These are phyloP conservation scores for Capronia americana DNA, from an alignment of 2,329 filamentous ascomycete species.

Conservation along the genomic window DNA sequence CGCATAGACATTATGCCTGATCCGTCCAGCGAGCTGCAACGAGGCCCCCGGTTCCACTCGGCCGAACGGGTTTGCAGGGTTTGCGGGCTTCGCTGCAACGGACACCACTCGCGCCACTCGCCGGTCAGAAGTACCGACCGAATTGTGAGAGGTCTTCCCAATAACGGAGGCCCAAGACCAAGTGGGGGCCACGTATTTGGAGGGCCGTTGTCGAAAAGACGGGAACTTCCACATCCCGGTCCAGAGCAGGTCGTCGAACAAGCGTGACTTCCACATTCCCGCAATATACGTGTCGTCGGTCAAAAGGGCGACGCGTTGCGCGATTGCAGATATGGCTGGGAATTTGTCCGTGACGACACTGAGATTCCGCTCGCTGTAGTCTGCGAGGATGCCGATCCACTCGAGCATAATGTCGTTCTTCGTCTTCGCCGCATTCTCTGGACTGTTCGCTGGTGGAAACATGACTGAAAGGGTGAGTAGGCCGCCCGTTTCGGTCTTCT, in stretches of 20 bases:
- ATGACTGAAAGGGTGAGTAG: conserved; percentile 4
- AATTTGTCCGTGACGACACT: not conserved
- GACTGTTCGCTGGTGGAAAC: not conserved
- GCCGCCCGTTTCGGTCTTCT: conserved; percentile 1
- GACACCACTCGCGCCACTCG: conserved; percentile 9
- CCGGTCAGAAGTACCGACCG: not conserved
- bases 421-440: not conserved
- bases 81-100: conserved; percentile 1
- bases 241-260: conserved; percentile 7
- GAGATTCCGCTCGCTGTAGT: not conserved
- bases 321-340: conserved; percentile 1
- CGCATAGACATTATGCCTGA: not conserved
- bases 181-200: conserved; percentile 1
- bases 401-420: not conserved
- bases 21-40: not conserved
- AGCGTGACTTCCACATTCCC: conserved; percentile 6
- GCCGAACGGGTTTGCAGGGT: conserved; percentile 1
- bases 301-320: not conserved
- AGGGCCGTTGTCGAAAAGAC: conserved; percentile 1
- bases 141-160: not conserved
- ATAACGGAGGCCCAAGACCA: conserved; percentile 11
- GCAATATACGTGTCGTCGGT: conserved; percentile 8
- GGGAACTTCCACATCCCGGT: conserved; percentile 13
- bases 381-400: conserved; percentile 4
- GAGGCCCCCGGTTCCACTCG: not conserved